Evolutionary conservation across 257 asterid genomes (phyloP).

Genomic region (Solanum pinnatisectum): DNA sequence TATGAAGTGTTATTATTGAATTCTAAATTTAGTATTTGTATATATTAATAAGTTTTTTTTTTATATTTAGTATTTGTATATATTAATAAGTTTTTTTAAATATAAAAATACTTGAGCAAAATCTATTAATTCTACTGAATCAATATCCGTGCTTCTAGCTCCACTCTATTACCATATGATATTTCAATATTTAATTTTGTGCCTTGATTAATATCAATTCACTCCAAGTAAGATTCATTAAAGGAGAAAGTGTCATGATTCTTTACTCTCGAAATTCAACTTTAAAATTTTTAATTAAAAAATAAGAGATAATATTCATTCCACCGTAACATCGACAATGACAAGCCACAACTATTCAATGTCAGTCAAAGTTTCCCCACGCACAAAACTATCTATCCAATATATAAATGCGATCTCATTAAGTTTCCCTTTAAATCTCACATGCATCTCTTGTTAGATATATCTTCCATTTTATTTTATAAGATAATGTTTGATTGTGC

Average conservation of each 20-base stretch:
- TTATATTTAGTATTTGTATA: neutral
- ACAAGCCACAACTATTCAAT: neutral
- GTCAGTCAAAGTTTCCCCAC: neutral
- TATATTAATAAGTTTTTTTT: neutral
- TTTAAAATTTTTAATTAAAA: neutral
- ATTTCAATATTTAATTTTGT: neutral
- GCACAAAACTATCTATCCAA: neutral
- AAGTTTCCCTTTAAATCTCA: neutral
- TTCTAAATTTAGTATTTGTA: neutral
- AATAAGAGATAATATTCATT: neutral
- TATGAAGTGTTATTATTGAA: neutral
- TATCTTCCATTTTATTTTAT: neutral
- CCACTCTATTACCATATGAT: neutral
- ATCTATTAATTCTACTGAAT: neutral
- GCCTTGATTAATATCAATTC: neutral
- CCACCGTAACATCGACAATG: neutral
- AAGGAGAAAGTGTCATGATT: neutral
- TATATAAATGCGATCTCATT: neutral
- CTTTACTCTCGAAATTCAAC: neutral
- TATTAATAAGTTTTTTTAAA: neutral
- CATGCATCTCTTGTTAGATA: neutral
- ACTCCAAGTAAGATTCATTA: neutral
- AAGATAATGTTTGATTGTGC: neutral
- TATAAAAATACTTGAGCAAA: neutral
- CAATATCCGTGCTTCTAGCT: neutral